Evolutionary conservation across 257 asterid genomes (phyloP).

Genomic region (Solanum appendiculatum): DNA sequence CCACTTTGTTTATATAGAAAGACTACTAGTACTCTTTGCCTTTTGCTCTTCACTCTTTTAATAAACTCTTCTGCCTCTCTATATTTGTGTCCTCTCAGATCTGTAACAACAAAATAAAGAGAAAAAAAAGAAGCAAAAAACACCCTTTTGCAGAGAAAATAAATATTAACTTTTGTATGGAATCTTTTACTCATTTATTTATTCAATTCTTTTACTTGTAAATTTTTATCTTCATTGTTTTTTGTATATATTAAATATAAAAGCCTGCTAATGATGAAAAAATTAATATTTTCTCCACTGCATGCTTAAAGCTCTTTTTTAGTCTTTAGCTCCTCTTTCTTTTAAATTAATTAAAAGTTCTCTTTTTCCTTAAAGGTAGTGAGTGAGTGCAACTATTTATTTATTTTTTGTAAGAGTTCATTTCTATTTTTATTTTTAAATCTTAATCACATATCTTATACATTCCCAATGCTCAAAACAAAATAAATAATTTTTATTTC

Average conservation of each 20-base stretch:
- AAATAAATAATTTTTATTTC: too few relatives aligned
- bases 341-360: constrained; percentile 15
- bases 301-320: constrained; percentile 23
- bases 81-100: not conserved
- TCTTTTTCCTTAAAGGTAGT: constrained; percentile 13
- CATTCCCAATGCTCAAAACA: not conserved
- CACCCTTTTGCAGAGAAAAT: not conserved
- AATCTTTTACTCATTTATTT: not conserved
- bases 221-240: not conserved
- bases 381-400: not conserved
- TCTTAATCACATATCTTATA: not conserved
- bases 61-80: not conserved
- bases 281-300: constrained; percentile 3
- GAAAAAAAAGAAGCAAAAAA: not conserved
- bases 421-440: not conserved
- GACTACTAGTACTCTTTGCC: not conserved
- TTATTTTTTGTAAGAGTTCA: not conserved
- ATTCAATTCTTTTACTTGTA: not conserved
- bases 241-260: not conserved
- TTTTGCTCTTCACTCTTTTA: not conserved
- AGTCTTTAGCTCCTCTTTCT: constrained; percentile 3
- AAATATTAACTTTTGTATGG: not conserved
- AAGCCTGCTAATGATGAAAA: constrained; percentile 10
- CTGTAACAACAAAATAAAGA: not conserved
- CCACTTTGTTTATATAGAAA: not conserved